Evolutionary conservation across 1,284 basidiomycete genomes (phyloP), one percentile per base, ranked within the genome.

Genomic region (Cutaneotrichosporon cutaneum): DNA sequence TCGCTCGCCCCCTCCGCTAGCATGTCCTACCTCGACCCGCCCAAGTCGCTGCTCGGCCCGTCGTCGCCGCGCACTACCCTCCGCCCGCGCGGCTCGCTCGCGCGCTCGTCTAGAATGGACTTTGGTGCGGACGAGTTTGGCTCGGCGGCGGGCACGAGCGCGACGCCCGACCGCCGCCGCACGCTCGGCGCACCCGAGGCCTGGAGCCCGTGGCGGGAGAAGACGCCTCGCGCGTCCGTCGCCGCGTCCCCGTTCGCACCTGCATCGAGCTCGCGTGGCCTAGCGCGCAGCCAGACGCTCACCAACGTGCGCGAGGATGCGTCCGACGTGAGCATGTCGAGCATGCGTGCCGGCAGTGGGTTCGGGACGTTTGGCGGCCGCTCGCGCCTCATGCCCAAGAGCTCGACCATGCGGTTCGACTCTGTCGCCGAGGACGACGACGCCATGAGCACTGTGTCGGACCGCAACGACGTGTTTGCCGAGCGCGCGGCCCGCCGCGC

Each of bases 181-280:
- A 51, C 53, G n/a, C 26, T 58, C 18, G 30, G 42, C 21, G 47
- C 47, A 9, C 21, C 32, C 60, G 55, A 63, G 50, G 30, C 53
- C 11, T 76, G 73, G 74, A 74, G 72, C 64, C 74, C 74, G 2
- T 74, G 73, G 74, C 71, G 70, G 56, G 65, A 65, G 18, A 51
- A 21, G 22, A 42, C 50, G 53, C 45, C 65, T 56, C 64, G 30
- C 11, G 53, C 33, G 21, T 26, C 52, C n/a, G 54, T 65, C 9
- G 60, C 69, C 16, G 26, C 48, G 22, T 73, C 72, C n/a, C 72
- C 72, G n/a, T 74, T 72, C 65, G 24, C 21, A 14, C 32, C 30
- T 9, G 30, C 18, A 6, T 32, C 50, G 33, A 13, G 32, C 56
- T 32, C 55, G 55, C 47, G 47, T 18, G 30, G 57, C 11, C 62